phyloP scores from a whole-genome alignment of 345 rosid genomes.

The Alliaria petiolata region DNA sequence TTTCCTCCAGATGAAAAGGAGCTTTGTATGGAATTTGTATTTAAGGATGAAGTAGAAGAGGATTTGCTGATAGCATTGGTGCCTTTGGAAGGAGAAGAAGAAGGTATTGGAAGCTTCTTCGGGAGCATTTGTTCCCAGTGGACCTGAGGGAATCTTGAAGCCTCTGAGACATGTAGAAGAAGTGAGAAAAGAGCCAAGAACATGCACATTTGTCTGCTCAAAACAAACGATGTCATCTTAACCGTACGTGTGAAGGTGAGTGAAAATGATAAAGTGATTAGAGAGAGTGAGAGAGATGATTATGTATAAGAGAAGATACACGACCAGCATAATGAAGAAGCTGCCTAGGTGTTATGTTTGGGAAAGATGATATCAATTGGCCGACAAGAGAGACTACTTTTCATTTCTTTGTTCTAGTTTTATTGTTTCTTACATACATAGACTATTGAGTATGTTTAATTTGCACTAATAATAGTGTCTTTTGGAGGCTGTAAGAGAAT shows the following conservation, averaged over 20 bases:
- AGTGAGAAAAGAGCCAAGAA: conserved; percentile 39
- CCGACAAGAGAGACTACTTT: conserved; percentile 92
- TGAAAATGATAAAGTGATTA: conserved; percentile 1
- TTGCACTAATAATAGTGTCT: conserved; percentile 20
- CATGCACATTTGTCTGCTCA: conserved; percentile 42
- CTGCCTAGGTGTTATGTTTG: conserved; percentile 63
- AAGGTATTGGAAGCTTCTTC: conserved; percentile 68
- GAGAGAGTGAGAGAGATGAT: conserved; percentile 28
- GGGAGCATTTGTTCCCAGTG: conserved; percentile 86
- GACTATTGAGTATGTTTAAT: background rate
- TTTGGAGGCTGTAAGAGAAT: conserved; percentile 29
- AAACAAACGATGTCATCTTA: conserved; percentile 35
- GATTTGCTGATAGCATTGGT: conserved; percentile 62
- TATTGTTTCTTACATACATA: background rate
- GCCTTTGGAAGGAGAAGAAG: conserved; percentile 86
- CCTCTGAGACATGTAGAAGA: conserved; percentile 44
- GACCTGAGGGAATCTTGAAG: conserved; percentile 58
- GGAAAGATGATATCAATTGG: conserved; percentile 61
- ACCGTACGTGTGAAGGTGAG: background rate
- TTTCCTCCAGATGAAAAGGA: conserved; percentile 51
- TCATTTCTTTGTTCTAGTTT: conserved; percentile 23
- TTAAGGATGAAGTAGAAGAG: conserved; percentile 31
- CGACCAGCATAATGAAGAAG: conserved; percentile 29
- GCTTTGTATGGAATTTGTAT: conserved; percentile 22
- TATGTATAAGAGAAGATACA: conserved; percentile 42